Base-by-base conservation (phyloP, 2,329 filamentous ascomycete species). In the Aspergillus ibericus region DNA sequence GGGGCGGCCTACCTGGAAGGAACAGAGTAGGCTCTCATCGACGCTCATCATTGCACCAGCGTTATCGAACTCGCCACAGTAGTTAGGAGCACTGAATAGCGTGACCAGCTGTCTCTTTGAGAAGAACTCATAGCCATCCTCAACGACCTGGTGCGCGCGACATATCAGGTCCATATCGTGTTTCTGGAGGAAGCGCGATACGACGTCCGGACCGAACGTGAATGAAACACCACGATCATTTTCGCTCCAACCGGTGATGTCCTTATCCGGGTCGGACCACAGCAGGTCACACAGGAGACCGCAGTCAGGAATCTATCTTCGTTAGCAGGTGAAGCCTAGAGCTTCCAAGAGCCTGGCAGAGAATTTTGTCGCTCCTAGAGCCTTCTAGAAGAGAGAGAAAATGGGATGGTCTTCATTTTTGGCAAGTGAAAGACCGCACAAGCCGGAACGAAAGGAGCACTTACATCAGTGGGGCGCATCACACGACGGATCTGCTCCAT, bases 31-130 rank as follows among this genome's bases (percentile, higher is more conserved):
- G 78, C 93, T 97, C 84, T 98, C 95, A 76, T 98, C 95, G 38
- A 99, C 95, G 75, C 93, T 97, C 95, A 99, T 98, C 93, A 99
- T 98, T 65, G 95, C 95, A 76, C 95, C 95, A 54, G 93, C 93
- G 74, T 99, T 99, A 83, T 99, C 95, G 75, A 99, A 99, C 81
- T 99, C 95, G 78, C 93, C 93, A 72, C 93, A 99, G 83, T 99
- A 99, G 82, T 99, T 99, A 67, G 95, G 95, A 54, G 95, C 95
- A 73, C 92, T 96, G 83, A 99, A 99, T 59, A 99, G 83, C 58
- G 95, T 99, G 64, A 99, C 95, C 65, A 99, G 83, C 78, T 98
- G 93, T 69, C 95, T 89, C 82, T 98, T 98, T 62, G 92, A 96
- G 83, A 99, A 99, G 84, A 99, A 99, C 78, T 99, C 95, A 81